A percentile compares a stretch with the other conserved stretches of the same genome.
Conservation (phyloP, 2,329 filamentous ascomycete species). For the Beauveria bassiana region DNA sequence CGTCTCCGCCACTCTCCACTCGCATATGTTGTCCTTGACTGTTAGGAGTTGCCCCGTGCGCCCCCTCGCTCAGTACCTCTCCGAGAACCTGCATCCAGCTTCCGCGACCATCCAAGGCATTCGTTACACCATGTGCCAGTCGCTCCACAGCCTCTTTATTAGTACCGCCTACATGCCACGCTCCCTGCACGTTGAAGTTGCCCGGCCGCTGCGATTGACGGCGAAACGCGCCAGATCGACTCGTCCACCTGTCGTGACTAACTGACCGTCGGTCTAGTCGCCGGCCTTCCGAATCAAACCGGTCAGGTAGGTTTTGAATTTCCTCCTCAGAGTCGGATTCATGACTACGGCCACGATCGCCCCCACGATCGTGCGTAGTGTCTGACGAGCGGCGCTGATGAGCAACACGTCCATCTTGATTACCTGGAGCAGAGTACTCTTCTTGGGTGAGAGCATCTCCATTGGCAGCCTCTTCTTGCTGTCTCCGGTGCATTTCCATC, state of each 20-base stretch:
- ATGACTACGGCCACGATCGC: slow-evolving; percentile 14
- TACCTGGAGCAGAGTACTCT: slow-evolving; percentile 15
- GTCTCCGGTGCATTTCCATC: slow-evolving; percentile 32
- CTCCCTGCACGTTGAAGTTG: slow-evolving; percentile 31
- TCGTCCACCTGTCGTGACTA: slow-evolving; percentile 22
- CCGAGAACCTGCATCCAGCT: slow-evolving; percentile 20
- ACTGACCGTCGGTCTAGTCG: slow-evolving; percentile 26
- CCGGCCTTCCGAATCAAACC: slow-evolving; percentile 38
- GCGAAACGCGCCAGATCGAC: slow-evolving; percentile 35
- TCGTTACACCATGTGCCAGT: slow-evolving; percentile 24
- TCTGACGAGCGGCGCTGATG: slow-evolving; percentile 26
- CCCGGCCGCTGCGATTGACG: slow-evolving; percentile 25
- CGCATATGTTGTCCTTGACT: not conserved
- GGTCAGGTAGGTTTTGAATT: slow-evolving; percentile 38
- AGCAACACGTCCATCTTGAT: slow-evolving; percentile 15
- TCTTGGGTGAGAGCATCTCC: slow-evolving; percentile 12
- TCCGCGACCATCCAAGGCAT: slow-evolving; percentile 21
- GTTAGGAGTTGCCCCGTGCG: not conserved
- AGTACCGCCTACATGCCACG: slow-evolving; percentile 38
- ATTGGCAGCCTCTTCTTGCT: slow-evolving; percentile 23
- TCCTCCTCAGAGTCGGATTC: slow-evolving; percentile 25
- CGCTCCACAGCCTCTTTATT: slow-evolving; percentile 34
- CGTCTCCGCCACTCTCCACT: not conserved
- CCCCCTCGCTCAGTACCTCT: slow-evolving; percentile 15
- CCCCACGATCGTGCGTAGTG: slow-evolving; percentile 25